Conservation (phyloP, 805 yeast species). For the Debaryomyces hansenii region DNA sequence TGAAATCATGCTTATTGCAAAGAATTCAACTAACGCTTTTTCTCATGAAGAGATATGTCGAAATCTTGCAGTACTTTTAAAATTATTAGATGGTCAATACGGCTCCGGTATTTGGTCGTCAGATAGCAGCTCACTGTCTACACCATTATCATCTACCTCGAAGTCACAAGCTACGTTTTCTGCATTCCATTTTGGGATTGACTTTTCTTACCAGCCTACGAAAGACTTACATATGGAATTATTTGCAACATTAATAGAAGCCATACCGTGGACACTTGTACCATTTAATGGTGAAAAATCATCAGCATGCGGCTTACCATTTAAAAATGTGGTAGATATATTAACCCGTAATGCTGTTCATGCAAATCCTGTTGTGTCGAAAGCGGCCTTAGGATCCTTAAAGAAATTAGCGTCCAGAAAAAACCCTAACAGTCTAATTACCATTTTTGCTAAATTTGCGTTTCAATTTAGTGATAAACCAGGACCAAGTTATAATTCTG, state of each 20-base stretch:
- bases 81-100: constrained; percentile 57
- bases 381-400: constrained; percentile 63
- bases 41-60: constrained; percentile 73
- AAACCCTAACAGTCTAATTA: constrained; percentile 69
- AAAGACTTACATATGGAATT: constrained; percentile 52
- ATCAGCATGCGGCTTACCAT: constrained; percentile 47
- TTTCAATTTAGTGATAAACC: constrained; percentile 79
- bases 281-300: constrained; percentile 30
- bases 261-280: constrained; percentile 64
- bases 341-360: constrained; percentile 78
- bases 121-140: constrained; percentile 12
- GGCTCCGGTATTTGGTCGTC: constrained; percentile 40
- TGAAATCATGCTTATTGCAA: constrained; percentile 43
- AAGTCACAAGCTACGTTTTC: constrained; percentile 42
- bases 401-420: constrained; percentile 64
- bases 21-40: constrained; percentile 45
- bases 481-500: constrained; percentile 51
- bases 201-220: constrained; percentile 30
- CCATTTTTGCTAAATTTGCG: constrained; percentile 75
- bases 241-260: constrained; percentile 67
- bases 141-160: constrained; percentile 13
- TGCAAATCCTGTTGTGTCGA: constrained; percentile 57
- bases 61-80: constrained; percentile 53
- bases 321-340: constrained; percentile 69
- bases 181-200: constrained; percentile 39